Evolutionary conservation across 306 rosid species (phyloP).

Genomic region (Betula pendula): DNA sequence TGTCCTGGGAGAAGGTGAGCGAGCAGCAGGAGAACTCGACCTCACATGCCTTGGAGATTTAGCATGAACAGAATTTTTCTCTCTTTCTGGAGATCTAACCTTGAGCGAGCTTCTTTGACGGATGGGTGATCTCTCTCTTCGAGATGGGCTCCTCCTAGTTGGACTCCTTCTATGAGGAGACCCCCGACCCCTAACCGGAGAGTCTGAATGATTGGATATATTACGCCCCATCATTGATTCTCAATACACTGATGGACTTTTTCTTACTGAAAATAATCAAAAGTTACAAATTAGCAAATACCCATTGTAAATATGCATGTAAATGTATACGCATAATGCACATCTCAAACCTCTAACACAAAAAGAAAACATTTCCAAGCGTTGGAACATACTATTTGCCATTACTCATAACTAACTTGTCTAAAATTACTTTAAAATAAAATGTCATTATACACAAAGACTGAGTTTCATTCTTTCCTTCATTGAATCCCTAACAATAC

Average conservation of each 20-base stretch:
- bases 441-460: neutral
- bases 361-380: neutral
- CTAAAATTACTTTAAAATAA: neutral
- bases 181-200: slow-evolving; percentile 23
- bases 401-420: neutral
- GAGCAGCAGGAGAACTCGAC: slow-evolving; percentile 33
- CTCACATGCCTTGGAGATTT: slow-evolving; percentile 33
- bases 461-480: neutral
- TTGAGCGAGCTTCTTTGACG: slow-evolving; percentile 41
- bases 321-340: neutral
- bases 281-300: neutral
- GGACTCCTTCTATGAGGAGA: slow-evolving; percentile 31
- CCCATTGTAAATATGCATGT: neutral
- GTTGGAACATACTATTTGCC: neutral
- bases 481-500: neutral
- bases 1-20: slow-evolving; percentile 63
- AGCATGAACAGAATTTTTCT: slow-evolving; percentile 27
- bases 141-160: slow-evolving; percentile 36
- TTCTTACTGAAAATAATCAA: neutral
- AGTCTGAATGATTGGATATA: slow-evolving; percentile 9
- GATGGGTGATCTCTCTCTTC: slow-evolving; percentile 39
- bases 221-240: slow-evolving; percentile 29
- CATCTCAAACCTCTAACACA: neutral
- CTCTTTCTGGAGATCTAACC: slow-evolving; percentile 37
- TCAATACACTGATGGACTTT: neutral